Percentiles rank a stretch among this genome's conserved stretches.
Conservation (phyloP, 176 grass and related monocot genomes). For the Oryza brachyantha region DNA sequence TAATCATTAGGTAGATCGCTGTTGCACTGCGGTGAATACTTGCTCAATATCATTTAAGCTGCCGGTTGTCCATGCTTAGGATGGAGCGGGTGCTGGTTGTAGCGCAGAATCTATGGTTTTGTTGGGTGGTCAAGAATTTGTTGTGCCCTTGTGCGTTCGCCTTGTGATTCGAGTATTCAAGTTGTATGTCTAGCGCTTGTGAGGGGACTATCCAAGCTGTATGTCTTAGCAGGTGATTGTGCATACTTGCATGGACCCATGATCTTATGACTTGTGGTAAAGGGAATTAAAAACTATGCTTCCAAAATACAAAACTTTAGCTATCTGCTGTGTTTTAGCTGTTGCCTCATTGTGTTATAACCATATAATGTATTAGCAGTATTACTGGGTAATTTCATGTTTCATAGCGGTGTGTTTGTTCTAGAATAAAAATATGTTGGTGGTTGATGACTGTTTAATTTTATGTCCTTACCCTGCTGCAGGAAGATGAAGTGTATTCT, state of each 20-base stretch:
- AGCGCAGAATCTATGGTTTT: neutral
- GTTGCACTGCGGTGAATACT: neutral
- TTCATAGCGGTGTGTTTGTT: neutral
- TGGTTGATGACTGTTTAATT: neutral
- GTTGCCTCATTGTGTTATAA: neutral
- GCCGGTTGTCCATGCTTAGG: neutral
- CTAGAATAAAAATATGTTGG: neutral
- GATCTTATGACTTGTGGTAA: neutral
- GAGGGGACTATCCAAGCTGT: neutral
- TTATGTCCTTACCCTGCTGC: slow-evolving; percentile 15
- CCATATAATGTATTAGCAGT: neutral
- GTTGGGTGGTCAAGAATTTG: neutral
- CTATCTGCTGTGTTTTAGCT: neutral
- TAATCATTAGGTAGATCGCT: neutral
- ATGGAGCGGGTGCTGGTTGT: neutral
- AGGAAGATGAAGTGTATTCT: slow-evolving; percentile 72
- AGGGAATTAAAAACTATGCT: neutral
- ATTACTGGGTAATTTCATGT: neutral
- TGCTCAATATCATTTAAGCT: neutral
- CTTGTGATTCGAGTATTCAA: neutral
- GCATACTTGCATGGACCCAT: neutral
- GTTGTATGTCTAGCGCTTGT: neutral
- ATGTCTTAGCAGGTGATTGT: neutral
- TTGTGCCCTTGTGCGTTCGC: neutral
- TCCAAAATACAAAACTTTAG: neutral